phyloP scores from a whole-genome alignment of 306 rosid species.

The Amphicarpaea edgeworthii region DNA sequence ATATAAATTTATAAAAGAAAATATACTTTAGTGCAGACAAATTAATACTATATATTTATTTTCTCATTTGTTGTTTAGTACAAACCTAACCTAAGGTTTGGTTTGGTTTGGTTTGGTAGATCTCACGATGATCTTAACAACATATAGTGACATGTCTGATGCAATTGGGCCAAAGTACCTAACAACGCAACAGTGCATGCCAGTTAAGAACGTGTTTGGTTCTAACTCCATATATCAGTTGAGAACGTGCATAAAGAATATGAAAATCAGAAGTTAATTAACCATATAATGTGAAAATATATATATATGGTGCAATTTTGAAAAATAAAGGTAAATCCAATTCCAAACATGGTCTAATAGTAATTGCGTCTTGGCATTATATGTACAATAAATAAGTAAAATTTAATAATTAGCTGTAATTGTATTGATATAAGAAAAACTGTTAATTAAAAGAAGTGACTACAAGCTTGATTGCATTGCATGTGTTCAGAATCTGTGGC shows the following conservation, averaged over 20 bases:
- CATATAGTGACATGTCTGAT: slow-evolving; percentile 15
- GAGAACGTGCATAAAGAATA: background rate
- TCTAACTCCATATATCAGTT: background rate
- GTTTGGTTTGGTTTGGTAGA: slow-evolving; percentile 9
- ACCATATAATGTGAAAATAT: background rate
- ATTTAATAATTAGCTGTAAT: no score
- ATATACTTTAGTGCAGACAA: no score
- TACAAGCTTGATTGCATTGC: background rate
- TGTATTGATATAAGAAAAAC: background rate
- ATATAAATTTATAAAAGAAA: background rate
- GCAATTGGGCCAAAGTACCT: slow-evolving; percentile 27
- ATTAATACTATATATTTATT: no score
- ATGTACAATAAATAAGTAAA: no score
- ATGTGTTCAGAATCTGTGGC: background rate
- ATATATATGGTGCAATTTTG: background rate
- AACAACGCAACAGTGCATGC: slow-evolving; percentile 25
- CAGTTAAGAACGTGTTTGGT: background rate
- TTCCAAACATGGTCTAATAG: background rate
- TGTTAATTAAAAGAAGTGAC: background rate
- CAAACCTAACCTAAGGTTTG: slow-evolving; percentile 5
- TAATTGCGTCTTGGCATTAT: background rate
- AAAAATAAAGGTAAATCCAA: background rate
- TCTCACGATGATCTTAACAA: slow-evolving; percentile 20
- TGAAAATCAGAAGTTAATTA: background rate
- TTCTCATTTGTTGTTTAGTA: slow-evolving; percentile 23